Percentiles rank a stretch among this genome's conserved stretches.
phyloP scores from a whole-genome alignment of 345 rosid species.

The Rhodamnia argentea region DNA sequence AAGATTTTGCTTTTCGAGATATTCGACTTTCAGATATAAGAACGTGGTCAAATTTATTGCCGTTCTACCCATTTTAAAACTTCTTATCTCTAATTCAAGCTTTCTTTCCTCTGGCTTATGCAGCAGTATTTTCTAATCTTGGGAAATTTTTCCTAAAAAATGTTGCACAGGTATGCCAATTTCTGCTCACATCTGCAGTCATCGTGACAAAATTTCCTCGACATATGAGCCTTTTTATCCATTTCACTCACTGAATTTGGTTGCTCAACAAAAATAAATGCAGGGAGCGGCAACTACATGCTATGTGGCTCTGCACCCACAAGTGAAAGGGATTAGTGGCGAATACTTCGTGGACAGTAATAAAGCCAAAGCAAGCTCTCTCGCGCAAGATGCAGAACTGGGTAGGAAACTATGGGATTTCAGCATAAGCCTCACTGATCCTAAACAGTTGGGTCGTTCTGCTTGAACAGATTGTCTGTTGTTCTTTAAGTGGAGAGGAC shows the following conservation, averaged over 20 bases:
- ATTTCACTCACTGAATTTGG: not conserved
- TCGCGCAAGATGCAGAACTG: slow-evolving; percentile 30
- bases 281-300: slow-evolving; percentile 84
- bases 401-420: no score
- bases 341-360: slow-evolving; percentile 50
- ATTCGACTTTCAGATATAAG: not conserved
- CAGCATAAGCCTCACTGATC: no score
- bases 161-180: slow-evolving; percentile 46
- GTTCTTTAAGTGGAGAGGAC: not conserved
- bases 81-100: not conserved
- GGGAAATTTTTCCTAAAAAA: slow-evolving; percentile 40
- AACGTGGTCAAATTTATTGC: not conserved
- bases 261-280: not conserved
- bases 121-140: slow-evolving; percentile 37
- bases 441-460: not conserved
- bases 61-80: not conserved
- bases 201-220: not conserved
- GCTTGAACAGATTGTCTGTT: not conserved
- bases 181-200: not conserved
- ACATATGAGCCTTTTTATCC: not conserved
- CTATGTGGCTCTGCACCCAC: slow-evolving; percentile 63
- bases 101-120: slow-evolving; percentile 2
- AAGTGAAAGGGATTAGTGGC: slow-evolving; percentile 48
- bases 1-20: not conserved
- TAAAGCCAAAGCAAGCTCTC: slow-evolving; percentile 23